A percentile compares a stretch with the other conserved stretches of the same genome.
Conservation (phyloP, 306 rosid genomes). For the Cajanus cajan region DNA sequence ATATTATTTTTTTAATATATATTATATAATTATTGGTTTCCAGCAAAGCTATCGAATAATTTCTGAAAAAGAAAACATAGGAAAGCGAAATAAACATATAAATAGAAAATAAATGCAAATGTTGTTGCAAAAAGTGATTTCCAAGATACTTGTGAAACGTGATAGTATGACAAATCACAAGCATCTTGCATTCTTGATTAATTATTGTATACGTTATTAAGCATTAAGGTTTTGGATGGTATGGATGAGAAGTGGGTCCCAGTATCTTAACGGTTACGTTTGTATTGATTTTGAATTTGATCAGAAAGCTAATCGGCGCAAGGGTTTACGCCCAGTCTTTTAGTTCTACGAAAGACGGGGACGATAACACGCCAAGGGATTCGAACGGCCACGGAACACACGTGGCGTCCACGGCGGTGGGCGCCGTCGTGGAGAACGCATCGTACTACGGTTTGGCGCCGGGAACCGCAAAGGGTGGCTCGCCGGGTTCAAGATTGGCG, state of each 20-base stretch:
- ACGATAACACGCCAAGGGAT: constrained; percentile 49
- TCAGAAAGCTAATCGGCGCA: constrained; percentile 84
- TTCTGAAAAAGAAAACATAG: no score
- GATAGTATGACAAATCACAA: neutral
- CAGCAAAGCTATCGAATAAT: no score
- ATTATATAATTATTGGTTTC: no score
- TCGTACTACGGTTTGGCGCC: constrained; percentile 66
- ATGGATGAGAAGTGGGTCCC: neutral
- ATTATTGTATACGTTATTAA: no score
- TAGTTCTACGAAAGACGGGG: no score
- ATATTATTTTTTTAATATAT: no score
- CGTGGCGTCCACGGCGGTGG: constrained; percentile 79
- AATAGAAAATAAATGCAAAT: neutral
- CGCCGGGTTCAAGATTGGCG: constrained; percentile 70
- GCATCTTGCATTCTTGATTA: neutral
- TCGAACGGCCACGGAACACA: constrained; percentile 73
- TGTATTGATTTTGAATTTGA: neutral
- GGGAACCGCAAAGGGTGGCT: constrained; percentile 76
- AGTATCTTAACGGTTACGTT: neutral
- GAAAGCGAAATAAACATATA: neutral
- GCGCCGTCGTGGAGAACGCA: constrained; percentile 46
- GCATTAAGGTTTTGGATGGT: no score
- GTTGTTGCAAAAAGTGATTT: no score
- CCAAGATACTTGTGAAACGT: neutral
- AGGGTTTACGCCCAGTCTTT: constrained; percentile 52